Conservation (phyloP, 179 eudicot genomes). For the Beta corolliflora region DNA sequence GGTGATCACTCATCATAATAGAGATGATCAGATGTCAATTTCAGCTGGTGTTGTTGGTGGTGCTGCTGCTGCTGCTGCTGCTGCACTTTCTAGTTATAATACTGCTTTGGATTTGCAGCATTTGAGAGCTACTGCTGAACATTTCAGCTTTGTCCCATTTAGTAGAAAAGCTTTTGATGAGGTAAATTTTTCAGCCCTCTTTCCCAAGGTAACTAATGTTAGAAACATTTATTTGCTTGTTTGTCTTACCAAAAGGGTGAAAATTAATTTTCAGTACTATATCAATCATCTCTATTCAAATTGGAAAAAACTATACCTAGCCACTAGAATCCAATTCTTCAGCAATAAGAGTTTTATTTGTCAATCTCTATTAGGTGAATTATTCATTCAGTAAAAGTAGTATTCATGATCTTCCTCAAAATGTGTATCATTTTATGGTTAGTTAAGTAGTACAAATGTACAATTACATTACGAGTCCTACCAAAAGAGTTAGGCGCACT, state of each 20-base stretch:
- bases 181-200: conserved; percentile 39
- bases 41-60: conserved; percentile 31
- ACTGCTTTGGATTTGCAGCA: conserved; percentile 61
- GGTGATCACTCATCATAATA: conserved; percentile 29
- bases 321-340: too few relatives aligned
- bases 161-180: conserved; percentile 62
- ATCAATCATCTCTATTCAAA: neutral
- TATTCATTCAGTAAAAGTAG: too few relatives aligned
- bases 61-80: too few relatives aligned
- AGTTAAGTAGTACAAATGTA: too few relatives aligned
- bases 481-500: too few relatives aligned
- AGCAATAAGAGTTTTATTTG: too few relatives aligned
- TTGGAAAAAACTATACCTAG: too few relatives aligned
- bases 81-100: conserved; percentile 35
- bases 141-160: conserved; percentile 61
- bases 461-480: too few relatives aligned
- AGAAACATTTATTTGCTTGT: neutral
- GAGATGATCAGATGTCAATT: conserved; percentile 34
- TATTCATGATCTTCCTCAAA: too few relatives aligned
- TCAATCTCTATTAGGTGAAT: too few relatives aligned
- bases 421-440: too few relatives aligned
- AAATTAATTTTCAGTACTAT: neutral
- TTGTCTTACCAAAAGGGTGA: conserved; percentile 1
- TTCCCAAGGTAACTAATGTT: neutral
- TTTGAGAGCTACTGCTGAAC: conserved; percentile 50